These are phyloP conservation scores for Pythium rishiriense DNA, from an alignment of 352 stramenopile species.

Conservation along the genomic window DNA sequence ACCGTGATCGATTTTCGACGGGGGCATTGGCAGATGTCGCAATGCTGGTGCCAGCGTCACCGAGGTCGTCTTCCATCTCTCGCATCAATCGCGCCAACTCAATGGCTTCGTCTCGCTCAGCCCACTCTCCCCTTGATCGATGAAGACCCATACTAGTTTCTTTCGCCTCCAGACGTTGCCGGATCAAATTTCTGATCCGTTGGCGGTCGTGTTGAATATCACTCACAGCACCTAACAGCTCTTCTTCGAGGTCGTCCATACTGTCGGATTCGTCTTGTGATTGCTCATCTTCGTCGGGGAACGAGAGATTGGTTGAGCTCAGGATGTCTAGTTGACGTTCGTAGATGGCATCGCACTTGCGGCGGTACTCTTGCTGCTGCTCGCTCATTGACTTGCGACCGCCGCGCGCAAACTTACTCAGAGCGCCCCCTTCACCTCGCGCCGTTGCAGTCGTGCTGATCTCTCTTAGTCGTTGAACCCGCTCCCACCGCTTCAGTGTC, in stretches of 20 bases:
- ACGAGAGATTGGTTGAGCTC: constrained; percentile 52
- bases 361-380: constrained; percentile 84
- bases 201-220: constrained; percentile 56
- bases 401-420: constrained; percentile 82
- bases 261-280: constrained; percentile 53
- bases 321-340: constrained; percentile 83
- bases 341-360: constrained; percentile 86
- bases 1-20: constrained; percentile 63
- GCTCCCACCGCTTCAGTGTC: constrained; percentile 80
- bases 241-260: constrained; percentile 65
- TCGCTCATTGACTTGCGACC: constrained; percentile 78
- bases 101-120: constrained; percentile 78
- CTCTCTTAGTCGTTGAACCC: constrained; percentile 80
- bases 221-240: constrained; percentile 79
- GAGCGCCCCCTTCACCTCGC: constrained; percentile 62
- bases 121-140: constrained; percentile 68
- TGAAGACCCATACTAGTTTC: constrained; percentile 57
- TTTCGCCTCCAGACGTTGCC: constrained; percentile 76
- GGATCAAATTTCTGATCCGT: constrained; percentile 60
- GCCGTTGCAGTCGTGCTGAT: constrained; percentile 74
- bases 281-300: constrained; percentile 77
- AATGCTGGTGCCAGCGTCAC: constrained; percentile 43
- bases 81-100: constrained; percentile 77
- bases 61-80: constrained; percentile 74
- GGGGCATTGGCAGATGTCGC: constrained; percentile 67